Conservation (phyloP, 495 filamentous ascomycete genomes). For the Chaetomium fimeti region DNA sequence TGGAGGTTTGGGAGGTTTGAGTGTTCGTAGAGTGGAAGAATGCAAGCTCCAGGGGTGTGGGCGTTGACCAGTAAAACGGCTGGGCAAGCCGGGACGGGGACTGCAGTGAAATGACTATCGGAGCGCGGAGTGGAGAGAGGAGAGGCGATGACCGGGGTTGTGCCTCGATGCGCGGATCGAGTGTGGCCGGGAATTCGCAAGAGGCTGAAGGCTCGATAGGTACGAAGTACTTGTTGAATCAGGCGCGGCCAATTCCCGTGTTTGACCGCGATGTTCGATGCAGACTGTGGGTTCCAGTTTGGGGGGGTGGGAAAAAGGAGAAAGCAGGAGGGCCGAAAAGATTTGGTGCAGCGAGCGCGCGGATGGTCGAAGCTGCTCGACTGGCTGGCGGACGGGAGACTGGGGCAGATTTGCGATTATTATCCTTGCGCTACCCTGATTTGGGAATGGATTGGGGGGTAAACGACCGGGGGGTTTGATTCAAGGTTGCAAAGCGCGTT, state of each 20-base stretch:
- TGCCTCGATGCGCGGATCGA: conserved; percentile 19
- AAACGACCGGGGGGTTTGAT: conserved; percentile 19
- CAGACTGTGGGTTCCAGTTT: neutral
- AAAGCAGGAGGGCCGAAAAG: conserved; percentile 17
- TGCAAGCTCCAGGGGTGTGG: conserved; percentile 40
- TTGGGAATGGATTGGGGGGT: conserved; percentile 22
- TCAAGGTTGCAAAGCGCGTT: conserved; percentile 26
- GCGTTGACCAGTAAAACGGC: conserved; percentile 39
- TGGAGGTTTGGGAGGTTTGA: conserved; percentile 33
- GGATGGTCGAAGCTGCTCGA: conserved; percentile 22
- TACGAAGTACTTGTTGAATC: neutral
- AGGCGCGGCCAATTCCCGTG: conserved; percentile 9
- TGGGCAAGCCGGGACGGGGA: conserved; percentile 31
- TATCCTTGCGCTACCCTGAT: conserved; percentile 29
- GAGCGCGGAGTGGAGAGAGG: conserved; percentile 34
- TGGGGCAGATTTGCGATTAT: conserved; percentile 35
- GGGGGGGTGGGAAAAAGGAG: conserved; percentile 2
- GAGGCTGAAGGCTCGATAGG: neutral
- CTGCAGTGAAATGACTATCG: conserved; percentile 41
- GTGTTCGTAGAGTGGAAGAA: conserved; percentile 32
- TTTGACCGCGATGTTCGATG: conserved; percentile 5
- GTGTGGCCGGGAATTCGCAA: conserved; percentile 18
- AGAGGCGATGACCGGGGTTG: conserved; percentile 24
- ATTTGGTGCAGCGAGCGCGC: conserved; percentile 23
- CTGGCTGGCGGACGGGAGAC: conserved; percentile 25